Evolutionary conservation across 2,329 filamentous ascomycete species (phyloP), one percentile per base, ranked within the genome.

Genomic region (Hypoxylon sp.): DNA sequence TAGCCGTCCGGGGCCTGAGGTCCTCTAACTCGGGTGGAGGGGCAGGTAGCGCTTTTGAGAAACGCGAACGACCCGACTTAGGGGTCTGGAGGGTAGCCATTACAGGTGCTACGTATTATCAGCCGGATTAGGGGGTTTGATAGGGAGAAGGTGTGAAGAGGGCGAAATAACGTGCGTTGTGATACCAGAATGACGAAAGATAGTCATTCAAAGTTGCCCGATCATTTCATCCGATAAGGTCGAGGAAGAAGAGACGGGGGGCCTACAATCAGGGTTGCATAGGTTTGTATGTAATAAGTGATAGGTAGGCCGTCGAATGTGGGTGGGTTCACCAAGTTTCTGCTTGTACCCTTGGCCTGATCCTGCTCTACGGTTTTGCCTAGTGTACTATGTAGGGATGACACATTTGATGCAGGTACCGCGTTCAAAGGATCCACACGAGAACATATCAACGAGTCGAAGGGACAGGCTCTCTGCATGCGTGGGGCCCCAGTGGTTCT

Each of bases 11-110:
- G 42, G 67, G 58, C 52, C 61, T 65, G 31, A 73, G 65, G 42
- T 73, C 62, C 42, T 74, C 68, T 39, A 74, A 50, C 22, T 51
- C 72, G 59, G 81, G 78, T 59, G 86, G 85, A 74, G 85, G 84
- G 61, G 82, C 80, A 35, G 86, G 87, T 70, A 89, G 80, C 35
- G 85, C 86, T 79, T 89, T 89, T 75, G 86, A 88, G 79, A 86
- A 87, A 76, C 86, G 85, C 73, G 86, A 88, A 60, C 81, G 80
- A 73, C 84, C 84, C 70, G 83, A 78, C 74, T 76, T 79, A 14
- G 78, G 77, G 77, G 76, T 62, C 66, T 74, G 72, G 63, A 78
- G 75, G 59, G 73, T 73, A 63, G 71, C 73, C 73, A 74, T 75
- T 48, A 37, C 39, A 19, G 39, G 39, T 44, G 17, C 52, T 53